Evolutionary conservation across 208 protist genomes (phyloP).

Genomic region (Herpetomonas samuelpessoai): DNA sequence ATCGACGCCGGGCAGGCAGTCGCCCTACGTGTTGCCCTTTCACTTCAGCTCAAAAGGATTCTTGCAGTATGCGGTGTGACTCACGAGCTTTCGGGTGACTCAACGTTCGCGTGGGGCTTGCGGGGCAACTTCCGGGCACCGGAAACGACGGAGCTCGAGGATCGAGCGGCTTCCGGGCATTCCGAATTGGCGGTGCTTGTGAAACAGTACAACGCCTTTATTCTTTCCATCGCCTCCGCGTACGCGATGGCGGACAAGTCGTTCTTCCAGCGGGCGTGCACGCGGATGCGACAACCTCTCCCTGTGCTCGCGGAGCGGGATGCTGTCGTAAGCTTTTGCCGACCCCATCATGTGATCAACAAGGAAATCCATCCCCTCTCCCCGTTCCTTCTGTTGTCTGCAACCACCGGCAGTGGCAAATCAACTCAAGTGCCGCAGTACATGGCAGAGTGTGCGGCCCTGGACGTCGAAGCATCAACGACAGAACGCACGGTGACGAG

Average conservation of each 20-base stretch:
- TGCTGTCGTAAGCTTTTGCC: neutral
- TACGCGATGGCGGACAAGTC: neutral
- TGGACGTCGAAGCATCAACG: constrained; percentile 10
- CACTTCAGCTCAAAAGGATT: too few species aligned
- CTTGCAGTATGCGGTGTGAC: too few species aligned
- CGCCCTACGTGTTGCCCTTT: too few species aligned
- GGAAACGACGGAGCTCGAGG: neutral
- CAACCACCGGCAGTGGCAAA: constrained; percentile 87
- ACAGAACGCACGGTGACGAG: neutral
- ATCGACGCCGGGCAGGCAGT: too few species aligned
- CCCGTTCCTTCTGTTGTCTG: constrained; percentile 2
- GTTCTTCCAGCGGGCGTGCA: neutral
- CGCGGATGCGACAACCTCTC: neutral
- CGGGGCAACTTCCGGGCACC: neutral
- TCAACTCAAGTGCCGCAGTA: constrained; percentile 92
- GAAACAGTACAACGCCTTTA: neutral
- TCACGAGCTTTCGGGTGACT: too few species aligned
- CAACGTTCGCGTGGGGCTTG: too few species aligned
- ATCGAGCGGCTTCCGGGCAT: neutral
- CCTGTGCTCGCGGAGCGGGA: constrained; percentile 11
- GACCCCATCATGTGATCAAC: neutral
- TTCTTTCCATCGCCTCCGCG: neutral
- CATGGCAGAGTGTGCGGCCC: constrained; percentile 31
- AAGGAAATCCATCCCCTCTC: neutral
- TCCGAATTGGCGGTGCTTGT: neutral